Evolutionary conservation across 257 asterid species (phyloP), one percentile per base, ranked within the genome.

Genomic region (Cynanchum wilfordii): DNA sequence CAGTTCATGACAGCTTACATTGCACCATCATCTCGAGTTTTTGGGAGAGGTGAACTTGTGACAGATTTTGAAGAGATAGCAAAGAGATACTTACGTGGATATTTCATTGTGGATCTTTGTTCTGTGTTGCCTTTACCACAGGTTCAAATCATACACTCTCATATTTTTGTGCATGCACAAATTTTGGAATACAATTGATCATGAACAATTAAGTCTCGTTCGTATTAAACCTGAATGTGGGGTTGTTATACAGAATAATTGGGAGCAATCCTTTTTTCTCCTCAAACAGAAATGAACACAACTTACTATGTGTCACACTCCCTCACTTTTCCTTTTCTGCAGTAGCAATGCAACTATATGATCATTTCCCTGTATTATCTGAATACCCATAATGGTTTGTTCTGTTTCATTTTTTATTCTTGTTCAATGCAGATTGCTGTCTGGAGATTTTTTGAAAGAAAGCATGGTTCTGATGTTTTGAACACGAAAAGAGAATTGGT

Each of bases 1-100:
- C 99, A 95, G 67, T 95, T 95, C 78, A 89, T 96, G 17, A 92
- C 99, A 24, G 99, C 99, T 75, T 95, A 85, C 66, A 90, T 95
- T 73, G 99, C 99, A 36, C 99, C 99, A 74, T 95, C 99, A 36
- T 95, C 99, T 82, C 92, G 99, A 67, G 98, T 95, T 66, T 95
- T 95, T 85, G 99, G 99, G 55, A 84, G 99, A 75, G 99, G 99
- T 16, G 99, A 95, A 71, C 97, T 95, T 65, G 99, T 95, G 66
- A 92, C 92, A 73, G 99, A 95, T 82, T 96, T 97, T 60, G 77
- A 74, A 56, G 89, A 95, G 74, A 95, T 95, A 68, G 99, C 98
- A 4, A 75, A 54, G 33, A 87, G 97, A 64, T 95, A 92, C 69
- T 68, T 92, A 55, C 87, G 77, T 69, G 93, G 99, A 33, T 92